Evolutionary conservation across 176 grass and related monocot genomes (phyloP), one percentile per base, ranked within the genome.

Genomic region (Coix lacrymajobi): DNA sequence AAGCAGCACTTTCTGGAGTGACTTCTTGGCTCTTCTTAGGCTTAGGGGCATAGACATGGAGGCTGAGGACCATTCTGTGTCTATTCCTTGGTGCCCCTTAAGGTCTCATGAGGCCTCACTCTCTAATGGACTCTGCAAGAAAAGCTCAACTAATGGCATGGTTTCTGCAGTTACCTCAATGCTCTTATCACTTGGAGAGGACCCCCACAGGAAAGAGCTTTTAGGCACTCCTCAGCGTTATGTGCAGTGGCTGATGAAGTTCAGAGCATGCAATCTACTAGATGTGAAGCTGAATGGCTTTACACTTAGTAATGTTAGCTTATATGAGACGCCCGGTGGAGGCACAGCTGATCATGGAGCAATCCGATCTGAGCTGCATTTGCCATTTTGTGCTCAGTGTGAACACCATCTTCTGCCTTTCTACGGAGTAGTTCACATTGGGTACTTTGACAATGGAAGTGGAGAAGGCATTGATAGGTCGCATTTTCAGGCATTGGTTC

Each of bases 331-430:
- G 29, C 51, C 84, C 46, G 68, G 51, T 25, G 85, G 76, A 83
- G 51, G 66, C 82, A 82, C 69, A 43, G 20, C 38, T 69, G 87
- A 82, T 71, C 84, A 86, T 75, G 58, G 26, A 39, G 71, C 85
- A 75, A 79, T 96, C 48, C 78, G 46, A 80, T 96, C 86, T 41
- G 85, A 71, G 58, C 68, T 96, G 45, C 90, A 84, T 71, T 44
- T 99, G 68, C 89, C 97, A 81, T 99, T 96, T 71, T 99, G 93
- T 32, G 87, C 93, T 45, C 97, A 99, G 36, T 96, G 97, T 22
- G 91, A 99, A 60, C 97, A 99, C 77, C 97, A 96, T 90, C 92
- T 96, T 28, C 80, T 99, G 44, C 93, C 97, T 1, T 99, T 96
- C 84, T 90, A 99, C 28, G 93, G 97, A 87, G 89, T 91, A 22